Evolutionary conservation across 2,329 filamentous ascomycete genomes (phyloP).

Genomic region (Rutstroemia sp.): DNA sequence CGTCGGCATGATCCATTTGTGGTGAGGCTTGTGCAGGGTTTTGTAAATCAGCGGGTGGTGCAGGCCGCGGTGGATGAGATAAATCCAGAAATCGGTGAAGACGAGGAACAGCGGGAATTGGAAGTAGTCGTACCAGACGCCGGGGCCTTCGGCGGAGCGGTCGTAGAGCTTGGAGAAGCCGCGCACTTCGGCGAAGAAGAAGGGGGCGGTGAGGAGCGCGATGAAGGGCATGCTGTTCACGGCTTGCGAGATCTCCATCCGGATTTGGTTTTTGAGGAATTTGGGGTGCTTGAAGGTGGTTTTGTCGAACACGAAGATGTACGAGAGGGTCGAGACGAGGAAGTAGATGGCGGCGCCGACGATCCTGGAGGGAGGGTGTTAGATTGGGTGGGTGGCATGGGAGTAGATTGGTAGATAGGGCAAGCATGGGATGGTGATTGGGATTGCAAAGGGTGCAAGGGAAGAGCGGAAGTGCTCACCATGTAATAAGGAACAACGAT

Average conservation of each 20-base stretch:
- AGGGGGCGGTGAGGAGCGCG: conserved; percentile 70
- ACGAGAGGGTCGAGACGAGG: conserved; percentile 73
- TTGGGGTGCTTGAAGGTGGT: conserved; percentile 82
- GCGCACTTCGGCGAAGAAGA: conserved; percentile 76
- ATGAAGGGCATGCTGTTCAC: conserved; percentile 72
- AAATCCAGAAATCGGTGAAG: conserved; percentile 87
- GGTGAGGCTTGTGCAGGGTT: conserved; percentile 88
- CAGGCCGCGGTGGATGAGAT: conserved; percentile 82
- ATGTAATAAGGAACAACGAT: conserved; percentile 77
- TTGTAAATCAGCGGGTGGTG: conserved; percentile 82
- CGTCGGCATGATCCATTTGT: conserved; percentile 99
- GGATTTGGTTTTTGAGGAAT: conserved; percentile 89
- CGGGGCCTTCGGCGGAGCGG: conserved; percentile 64
- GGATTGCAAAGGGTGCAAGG: neutral
- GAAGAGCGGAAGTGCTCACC: conserved; percentile 45
- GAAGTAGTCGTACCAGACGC: conserved; percentile 66
- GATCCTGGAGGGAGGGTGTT: conserved; percentile 50
- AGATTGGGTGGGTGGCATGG: neutral
- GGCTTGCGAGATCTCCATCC: conserved; percentile 77
- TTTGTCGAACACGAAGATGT: conserved; percentile 87
- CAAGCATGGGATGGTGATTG: too few species aligned
- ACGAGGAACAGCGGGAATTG: conserved; percentile 84
- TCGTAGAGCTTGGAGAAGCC: conserved; percentile 88
- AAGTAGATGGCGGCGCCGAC: conserved; percentile 85
- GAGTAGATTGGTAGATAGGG: too few species aligned